Base-by-base conservation (phyloP, 176 grass and related monocot genomes). In the Melocanna baccifera region DNA sequence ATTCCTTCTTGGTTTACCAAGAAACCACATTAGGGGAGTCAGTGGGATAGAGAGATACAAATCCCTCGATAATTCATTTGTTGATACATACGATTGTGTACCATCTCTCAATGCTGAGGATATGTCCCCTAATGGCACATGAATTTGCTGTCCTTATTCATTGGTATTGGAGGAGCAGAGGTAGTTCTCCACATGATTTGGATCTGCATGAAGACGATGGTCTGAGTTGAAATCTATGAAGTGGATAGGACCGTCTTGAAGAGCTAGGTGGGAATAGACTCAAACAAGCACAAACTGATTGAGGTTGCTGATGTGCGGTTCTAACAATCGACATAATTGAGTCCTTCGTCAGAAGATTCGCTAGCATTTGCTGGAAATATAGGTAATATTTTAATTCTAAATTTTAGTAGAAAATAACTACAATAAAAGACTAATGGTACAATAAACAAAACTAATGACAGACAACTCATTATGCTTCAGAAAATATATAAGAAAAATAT, bases 101-200 rank as follows among this genome's bases (percentile, higher is more conserved):
- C 29, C 91, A 92, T 37, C 79, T 99, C 0, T 99, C 96, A 0
- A 89, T 86, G 13, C 59, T 99, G 0, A 96, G 43, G 91, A 89
- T 7, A 81, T 92, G 69, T 99, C 78, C 57, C 96, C 96, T 34
- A 81, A 90, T 41, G 96, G 96, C n/a, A n/a, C 4, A 73, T 98
- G 39, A 95, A 88, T 14, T 87, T 98, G 0, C 18, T 98, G 0
- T 95, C 96, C 2, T 73, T 99, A 2, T 99, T 99, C 88, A 88
- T 91, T 12, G 91, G 96, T n/a, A 99, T 99, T 72, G 96, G 96
- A 15, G 96, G 96, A 59, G 96, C 86, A 37, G 96, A 99, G 86
- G 96, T 99, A n/a, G 91, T 93, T 64, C 86, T 99, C 12, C 88
- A 99, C n/a, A 84, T 86, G 14, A 74, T 99, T 6, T 93, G 93